These are phyloP conservation scores for Cladophialophora immunda DNA, from an alignment of 2,329 filamentous ascomycete genomes.

Conservation along the genomic window DNA sequence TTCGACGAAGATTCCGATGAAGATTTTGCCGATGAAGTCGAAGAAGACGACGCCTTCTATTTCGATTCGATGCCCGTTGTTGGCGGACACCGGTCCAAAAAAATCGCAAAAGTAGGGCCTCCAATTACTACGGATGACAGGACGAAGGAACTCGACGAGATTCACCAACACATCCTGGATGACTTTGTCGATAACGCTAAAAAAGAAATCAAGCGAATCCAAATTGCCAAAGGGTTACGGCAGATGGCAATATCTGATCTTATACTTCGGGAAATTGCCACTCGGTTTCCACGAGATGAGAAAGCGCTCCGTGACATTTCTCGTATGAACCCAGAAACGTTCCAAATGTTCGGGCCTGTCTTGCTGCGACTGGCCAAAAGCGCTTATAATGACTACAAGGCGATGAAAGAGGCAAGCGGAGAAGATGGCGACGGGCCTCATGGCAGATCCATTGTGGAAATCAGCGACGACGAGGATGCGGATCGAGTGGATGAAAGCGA, in stretches of 20 bases:
- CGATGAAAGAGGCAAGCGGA: conserved; percentile 50
- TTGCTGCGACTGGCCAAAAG: conserved; percentile 54
- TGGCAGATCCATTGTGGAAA: conserved; percentile 57
- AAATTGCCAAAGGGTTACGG: conserved; percentile 54
- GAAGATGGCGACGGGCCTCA: conserved; percentile 60
- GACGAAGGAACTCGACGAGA: conserved; percentile 50
- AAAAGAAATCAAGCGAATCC: conserved; percentile 52
- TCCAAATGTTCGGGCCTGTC: conserved; percentile 52
- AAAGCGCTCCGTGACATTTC: conserved; percentile 51
- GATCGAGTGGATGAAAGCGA: conserved; percentile 33
- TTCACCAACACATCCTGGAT: conserved; percentile 56
- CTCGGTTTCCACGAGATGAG: conserved; percentile 55
- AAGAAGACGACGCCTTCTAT: conserved; percentile 42
- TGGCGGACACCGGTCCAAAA: neutral
- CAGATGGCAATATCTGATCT: conserved; percentile 57
- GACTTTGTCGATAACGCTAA: conserved; percentile 58
- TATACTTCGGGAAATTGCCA: conserved; percentile 58
- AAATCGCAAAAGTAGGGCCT: conserved; percentile 49
- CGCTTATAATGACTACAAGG: conserved; percentile 52
- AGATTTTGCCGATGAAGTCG: conserved; percentile 45
- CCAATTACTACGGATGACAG: conserved; percentile 57
- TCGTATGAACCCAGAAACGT: conserved; percentile 56
- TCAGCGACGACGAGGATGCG: conserved; percentile 51
- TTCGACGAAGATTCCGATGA: conserved; percentile 34
- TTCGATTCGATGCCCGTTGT: neutral